Evolutionary conservation across 164 flowering plant species (phyloP), one percentile per base, ranked within the genome.

Genomic region (Litsea cubeba): DNA sequence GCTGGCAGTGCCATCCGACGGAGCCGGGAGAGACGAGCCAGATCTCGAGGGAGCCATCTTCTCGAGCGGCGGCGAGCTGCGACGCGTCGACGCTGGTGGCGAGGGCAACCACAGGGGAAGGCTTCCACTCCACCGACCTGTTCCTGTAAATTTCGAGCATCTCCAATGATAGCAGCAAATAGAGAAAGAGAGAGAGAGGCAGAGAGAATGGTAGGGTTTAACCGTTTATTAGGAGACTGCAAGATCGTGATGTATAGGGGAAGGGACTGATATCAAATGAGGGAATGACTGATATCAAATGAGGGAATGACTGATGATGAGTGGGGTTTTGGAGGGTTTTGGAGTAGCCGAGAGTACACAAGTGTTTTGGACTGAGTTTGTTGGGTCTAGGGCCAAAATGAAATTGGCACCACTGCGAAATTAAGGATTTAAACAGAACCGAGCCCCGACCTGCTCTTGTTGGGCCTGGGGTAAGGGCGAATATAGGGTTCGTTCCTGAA

Each of bases 11-110:
- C 99, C 99, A 96, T 75, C 92, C 92, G 58, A 88, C 89, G 64
- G 98, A 84, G 73, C 99, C 98, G 22, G 97, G 98, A 26, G 97
- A 90, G 60, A 92, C 97, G 68, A 91, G 93, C 97, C 97, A 96
- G 81, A 96, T 83, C 87, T 96, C 98, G 26, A 96, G 82, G 6
- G 98, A 89, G 32, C 99, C 97, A 72, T 95, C 97, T 58, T 88
- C 96, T 10, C 99, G 90, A 60, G 97, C 98, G 4, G 92, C 97
- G 71, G 99, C 97, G 60, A 95, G 97, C 71, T 88, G 91, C 12
- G 95, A 82, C 58, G 77, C 88, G 79, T 93, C 98, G 83, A 81
- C 64, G 82, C 97, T 91, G 67, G 98, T 90, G 69, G 98, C 97
- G 71, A 95, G 85, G 65, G 97, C 94, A 12, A 90, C 84, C 0